Evolutionary conservation across 352 stramenopile genomes (phyloP).

Genomic region (Pythium sukuiense): DNA sequence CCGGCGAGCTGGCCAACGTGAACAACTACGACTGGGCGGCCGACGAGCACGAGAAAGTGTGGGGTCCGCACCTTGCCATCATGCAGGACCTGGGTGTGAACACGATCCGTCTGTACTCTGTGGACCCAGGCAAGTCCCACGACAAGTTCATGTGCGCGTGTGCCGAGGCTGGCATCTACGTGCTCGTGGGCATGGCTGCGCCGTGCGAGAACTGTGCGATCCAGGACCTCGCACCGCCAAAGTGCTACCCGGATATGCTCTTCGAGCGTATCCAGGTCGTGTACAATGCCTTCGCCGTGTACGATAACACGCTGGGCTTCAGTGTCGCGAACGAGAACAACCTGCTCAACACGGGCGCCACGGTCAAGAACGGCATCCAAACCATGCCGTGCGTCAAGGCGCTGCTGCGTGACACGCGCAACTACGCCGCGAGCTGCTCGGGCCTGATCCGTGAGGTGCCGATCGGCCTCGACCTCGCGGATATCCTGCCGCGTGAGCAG

Average conservation of each 20-base stretch:
- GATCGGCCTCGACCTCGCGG: conserved; percentile 52
- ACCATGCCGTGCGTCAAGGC: conserved; percentile 52
- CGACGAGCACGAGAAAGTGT: conserved; percentile 61
- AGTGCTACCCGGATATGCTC: conserved; percentile 51
- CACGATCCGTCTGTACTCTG: conserved; percentile 64
- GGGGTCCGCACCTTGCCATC: conserved; percentile 46
- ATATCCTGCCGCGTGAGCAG: conserved; percentile 39
- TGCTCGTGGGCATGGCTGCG: conserved; percentile 50
- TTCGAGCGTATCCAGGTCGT: conserved; percentile 45
- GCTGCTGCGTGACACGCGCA: conserved; percentile 44
- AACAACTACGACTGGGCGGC: conserved; percentile 65
- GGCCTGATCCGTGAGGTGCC: conserved; percentile 40
- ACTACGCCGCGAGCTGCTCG: conserved; percentile 43
- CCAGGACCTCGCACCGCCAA: conserved; percentile 36
- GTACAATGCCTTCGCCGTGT: conserved; percentile 59
- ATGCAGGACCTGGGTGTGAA: conserved; percentile 71
- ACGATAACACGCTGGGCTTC: conserved; percentile 57
- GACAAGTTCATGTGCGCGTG: conserved; percentile 80
- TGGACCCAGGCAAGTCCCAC: conserved; percentile 60
- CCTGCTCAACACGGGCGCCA: conserved; percentile 34
- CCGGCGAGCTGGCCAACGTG: conserved; percentile 36
- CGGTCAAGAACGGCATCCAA: conserved; percentile 25
- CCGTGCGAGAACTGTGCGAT: conserved; percentile 44
- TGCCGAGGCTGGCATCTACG: conserved; percentile 51
- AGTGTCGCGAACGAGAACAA: conserved; percentile 61